phyloP scores from a whole-genome alignment of 805 yeast species.

The Schwanniomyces polymorphus region DNA sequence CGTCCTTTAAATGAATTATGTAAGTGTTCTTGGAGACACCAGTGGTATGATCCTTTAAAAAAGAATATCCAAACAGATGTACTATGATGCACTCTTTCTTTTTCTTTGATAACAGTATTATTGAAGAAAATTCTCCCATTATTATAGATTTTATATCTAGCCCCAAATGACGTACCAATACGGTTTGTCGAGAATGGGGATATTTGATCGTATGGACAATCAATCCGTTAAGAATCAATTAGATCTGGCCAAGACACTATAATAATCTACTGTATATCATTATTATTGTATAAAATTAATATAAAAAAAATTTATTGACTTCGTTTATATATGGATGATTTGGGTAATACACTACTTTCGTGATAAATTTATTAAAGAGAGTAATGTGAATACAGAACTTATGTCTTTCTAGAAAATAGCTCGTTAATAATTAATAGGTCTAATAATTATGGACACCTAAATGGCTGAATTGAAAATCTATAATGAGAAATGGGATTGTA shows the following conservation, averaged over 20 bases:
- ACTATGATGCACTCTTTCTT: conserved; percentile 46
- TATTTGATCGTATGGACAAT: conserved; percentile 18
- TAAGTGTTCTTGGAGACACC: conserved; percentile 54
- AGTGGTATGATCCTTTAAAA: conserved; percentile 24
- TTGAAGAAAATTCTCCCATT: conserved; percentile 6
- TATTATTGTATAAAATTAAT: neutral
- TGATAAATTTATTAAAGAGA: too few relatives aligned
- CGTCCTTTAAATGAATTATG: conserved; percentile 15
- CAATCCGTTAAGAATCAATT: neutral
- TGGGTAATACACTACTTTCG: neutral
- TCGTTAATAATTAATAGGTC: neutral
- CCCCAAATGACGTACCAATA: conserved; percentile 41
- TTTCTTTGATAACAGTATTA: conserved; percentile 6
- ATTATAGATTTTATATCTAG: conserved; percentile 19
- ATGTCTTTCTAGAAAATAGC: neutral
- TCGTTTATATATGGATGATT: neutral
- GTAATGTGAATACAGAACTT: neutral
- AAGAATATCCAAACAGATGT: conserved; percentile 35
- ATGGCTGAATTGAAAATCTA: neutral
- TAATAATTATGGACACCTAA: neutral
- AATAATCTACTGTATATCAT: conserved; percentile 5
- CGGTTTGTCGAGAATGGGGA: conserved; percentile 41
- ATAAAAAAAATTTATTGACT: neutral
- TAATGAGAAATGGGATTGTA: neutral
- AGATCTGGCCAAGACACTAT: conserved; percentile 18